phyloP scores from a whole-genome alignment of 2,329 filamentous ascomycete species.

The Aspergillus sclerotialis region DNA sequence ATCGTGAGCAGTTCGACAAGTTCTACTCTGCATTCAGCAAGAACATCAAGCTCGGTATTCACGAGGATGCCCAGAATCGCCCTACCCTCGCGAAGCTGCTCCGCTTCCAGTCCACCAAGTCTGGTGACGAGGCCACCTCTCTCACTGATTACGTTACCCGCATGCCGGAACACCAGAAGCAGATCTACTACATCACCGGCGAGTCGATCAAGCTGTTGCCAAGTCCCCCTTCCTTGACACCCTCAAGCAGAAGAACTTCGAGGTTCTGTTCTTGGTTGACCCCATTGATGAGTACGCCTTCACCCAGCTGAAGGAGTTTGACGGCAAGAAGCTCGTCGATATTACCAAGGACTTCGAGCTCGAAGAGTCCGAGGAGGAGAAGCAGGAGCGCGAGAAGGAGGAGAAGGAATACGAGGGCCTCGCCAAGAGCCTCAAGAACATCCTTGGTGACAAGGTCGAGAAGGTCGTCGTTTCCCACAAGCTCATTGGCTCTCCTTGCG shows the following conservation, averaged over 20 bases:
- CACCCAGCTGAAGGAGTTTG: slow-evolving; percentile 99
- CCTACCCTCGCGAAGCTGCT: slow-evolving; percentile 89
- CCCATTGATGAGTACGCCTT: slow-evolving; percentile 99
- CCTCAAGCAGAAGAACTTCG: slow-evolving; percentile 98
- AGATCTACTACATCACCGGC: slow-evolving; percentile 99
- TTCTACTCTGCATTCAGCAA: slow-evolving; percentile 99
- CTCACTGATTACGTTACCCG: slow-evolving; percentile 96
- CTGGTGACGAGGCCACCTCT: slow-evolving; percentile 89
- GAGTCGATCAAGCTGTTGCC: slow-evolving; percentile 96
- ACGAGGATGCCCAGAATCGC: slow-evolving; percentile 99
- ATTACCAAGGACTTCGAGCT: slow-evolving; percentile 99
- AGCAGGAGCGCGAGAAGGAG: slow-evolving; percentile 87
- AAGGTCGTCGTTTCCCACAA: slow-evolving; percentile 99
- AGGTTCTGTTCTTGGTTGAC: slow-evolving; percentile 98
- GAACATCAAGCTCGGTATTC: slow-evolving; percentile 99
- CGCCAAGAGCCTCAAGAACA: slow-evolving; percentile 97
- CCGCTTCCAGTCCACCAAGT: slow-evolving; percentile 98
- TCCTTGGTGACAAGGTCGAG: slow-evolving; percentile 98
- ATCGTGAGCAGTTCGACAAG: slow-evolving; percentile 99
- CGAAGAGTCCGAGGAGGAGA: slow-evolving; percentile 99
- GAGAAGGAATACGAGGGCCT: slow-evolving; percentile 97
- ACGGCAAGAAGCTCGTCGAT: slow-evolving; percentile 99
- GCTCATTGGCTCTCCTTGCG: slow-evolving; percentile 87
- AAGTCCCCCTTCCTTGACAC: slow-evolving; percentile 99
- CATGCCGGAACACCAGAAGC: slow-evolving; percentile 99